Percentiles rank a stretch among this genome's conserved stretches.
phyloP scores from a whole-genome alignment of 306 rosid genomes.

The Abrus precatorius region DNA sequence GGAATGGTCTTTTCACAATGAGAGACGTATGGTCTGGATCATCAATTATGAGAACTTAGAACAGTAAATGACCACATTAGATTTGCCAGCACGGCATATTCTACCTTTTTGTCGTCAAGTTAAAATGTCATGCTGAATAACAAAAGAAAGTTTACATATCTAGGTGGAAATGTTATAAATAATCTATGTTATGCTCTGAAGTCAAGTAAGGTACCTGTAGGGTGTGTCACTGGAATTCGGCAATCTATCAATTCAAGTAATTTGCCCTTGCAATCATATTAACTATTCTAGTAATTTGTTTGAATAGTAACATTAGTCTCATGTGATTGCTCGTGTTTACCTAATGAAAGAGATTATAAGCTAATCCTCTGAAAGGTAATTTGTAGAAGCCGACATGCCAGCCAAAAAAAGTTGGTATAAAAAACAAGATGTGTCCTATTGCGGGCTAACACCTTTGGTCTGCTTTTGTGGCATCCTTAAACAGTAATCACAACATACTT shows the following conservation, averaged over 20 bases:
- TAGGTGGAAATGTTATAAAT: constrained; percentile 16
- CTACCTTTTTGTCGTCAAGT: constrained; percentile 32
- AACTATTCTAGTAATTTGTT: constrained; percentile 12
- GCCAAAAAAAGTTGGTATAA: constrained; percentile 47
- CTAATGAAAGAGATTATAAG: constrained; percentile 51
- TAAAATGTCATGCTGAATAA: constrained; percentile 35
- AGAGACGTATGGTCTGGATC: constrained; percentile 50
- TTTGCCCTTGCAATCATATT: constrained; percentile 49
- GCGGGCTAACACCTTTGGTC: constrained; percentile 41
- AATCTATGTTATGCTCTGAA: constrained; percentile 44
- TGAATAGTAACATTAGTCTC: constrained; percentile 31
- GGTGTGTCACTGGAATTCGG: constrained; percentile 48
- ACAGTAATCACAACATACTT: constrained; percentile 2
- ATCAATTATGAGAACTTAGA: constrained; percentile 46
- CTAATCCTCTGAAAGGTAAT: constrained; percentile 44
- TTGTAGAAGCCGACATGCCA: constrained; percentile 53
- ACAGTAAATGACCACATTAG: constrained; percentile 46
- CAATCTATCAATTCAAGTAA: constrained; percentile 50
- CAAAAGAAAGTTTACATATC: constrained; percentile 33
- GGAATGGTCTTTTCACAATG: constrained; percentile 61
- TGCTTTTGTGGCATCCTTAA: constrained; percentile 46
- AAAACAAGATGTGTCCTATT: constrained; percentile 13
- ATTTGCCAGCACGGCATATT: constrained; percentile 45
- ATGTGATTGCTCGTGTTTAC: constrained; percentile 54
- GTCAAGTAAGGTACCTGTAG: constrained; percentile 43